Evolutionary conservation across 208 protist species (phyloP).

Genomic region (Leishmania braziliensis): DNA sequence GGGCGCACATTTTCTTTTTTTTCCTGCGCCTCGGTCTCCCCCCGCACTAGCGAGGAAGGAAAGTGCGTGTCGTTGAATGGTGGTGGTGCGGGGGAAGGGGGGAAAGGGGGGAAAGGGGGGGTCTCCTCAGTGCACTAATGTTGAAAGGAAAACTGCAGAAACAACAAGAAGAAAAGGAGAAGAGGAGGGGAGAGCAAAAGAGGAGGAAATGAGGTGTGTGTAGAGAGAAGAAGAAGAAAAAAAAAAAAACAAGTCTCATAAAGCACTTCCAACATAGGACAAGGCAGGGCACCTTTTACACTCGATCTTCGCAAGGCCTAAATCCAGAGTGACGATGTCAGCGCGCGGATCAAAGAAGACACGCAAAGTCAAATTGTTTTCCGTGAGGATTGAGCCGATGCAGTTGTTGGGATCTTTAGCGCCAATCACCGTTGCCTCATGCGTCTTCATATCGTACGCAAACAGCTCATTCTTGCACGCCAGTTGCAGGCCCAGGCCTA

Average conservation of each 20-base stretch:
- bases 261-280: neutral
- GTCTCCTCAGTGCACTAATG: neutral
- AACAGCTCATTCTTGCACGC: conserved; percentile 69
- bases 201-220: too few relatives aligned
- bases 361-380: conserved; percentile 45
- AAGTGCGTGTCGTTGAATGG: too few relatives aligned
- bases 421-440: conserved; percentile 33
- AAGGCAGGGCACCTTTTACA: conserved; percentile 44
- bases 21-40: neutral
- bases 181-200: neutral
- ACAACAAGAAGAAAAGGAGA: conserved; percentile 8
- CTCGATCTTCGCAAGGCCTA: conserved; percentile 51
- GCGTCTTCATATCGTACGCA: conserved; percentile 54
- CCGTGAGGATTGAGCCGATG: conserved; percentile 51
- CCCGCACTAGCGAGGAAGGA: neutral
- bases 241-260: neutral
- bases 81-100: too few relatives aligned
- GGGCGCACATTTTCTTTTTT: neutral
- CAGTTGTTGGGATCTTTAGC: conserved; percentile 65
- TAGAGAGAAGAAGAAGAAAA: too few relatives aligned
- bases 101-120: neutral
- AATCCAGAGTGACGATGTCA: conserved; percentile 59
- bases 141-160: neutral
- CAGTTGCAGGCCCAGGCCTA: conserved; percentile 39
- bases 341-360: conserved; percentile 42